Evolutionary conservation across 495 filamentous ascomycete genomes (phyloP).

Genomic region (Penicillium canescens): DNA sequence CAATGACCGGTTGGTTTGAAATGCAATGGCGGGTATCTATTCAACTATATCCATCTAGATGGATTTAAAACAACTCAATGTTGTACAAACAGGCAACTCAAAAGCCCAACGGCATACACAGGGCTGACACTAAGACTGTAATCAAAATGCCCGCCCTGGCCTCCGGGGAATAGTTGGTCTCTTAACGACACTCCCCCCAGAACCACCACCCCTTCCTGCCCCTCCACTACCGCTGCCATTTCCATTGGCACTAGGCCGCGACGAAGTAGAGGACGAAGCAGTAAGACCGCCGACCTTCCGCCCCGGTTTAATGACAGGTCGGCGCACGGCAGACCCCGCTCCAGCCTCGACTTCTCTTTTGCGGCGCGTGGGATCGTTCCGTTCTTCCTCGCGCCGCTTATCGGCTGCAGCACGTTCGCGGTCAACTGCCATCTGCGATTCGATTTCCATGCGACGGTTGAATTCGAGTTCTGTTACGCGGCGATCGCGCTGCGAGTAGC

Average conservation of each 20-base stretch:
- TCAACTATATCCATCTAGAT: conserved; percentile 5
- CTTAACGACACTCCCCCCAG: conserved; percentile 55
- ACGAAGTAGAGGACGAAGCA: conserved; percentile 37
- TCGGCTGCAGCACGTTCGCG: conserved; percentile 61
- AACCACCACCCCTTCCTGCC: conserved; percentile 5
- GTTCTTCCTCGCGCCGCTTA: conserved; percentile 53
- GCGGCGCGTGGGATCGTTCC: conserved; percentile 35
- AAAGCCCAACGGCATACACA: background rate
- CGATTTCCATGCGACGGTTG: conserved; percentile 93
- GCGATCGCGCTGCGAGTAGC: conserved; percentile 87
- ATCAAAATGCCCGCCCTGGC: conserved; percentile 54
- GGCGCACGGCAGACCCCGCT: conserved; percentile 36
- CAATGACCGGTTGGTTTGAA: background rate
- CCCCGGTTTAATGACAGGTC: conserved; percentile 35
- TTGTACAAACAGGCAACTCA: background rate
- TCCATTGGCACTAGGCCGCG: conserved; percentile 49
- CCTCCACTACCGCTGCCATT: too few relatives aligned
- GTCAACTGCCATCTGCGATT: conserved; percentile 89
- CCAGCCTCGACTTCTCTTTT: conserved; percentile 43
- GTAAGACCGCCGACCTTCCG: conserved; percentile 44
- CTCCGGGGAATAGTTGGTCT: conserved; percentile 58
- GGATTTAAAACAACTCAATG: background rate
- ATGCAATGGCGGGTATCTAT: conserved; percentile 8
- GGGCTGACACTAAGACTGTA: background rate
- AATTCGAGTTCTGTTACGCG: conserved; percentile 92